Conservation (phyloP, 257 asterid species). For the Capsicum chinense region DNA sequence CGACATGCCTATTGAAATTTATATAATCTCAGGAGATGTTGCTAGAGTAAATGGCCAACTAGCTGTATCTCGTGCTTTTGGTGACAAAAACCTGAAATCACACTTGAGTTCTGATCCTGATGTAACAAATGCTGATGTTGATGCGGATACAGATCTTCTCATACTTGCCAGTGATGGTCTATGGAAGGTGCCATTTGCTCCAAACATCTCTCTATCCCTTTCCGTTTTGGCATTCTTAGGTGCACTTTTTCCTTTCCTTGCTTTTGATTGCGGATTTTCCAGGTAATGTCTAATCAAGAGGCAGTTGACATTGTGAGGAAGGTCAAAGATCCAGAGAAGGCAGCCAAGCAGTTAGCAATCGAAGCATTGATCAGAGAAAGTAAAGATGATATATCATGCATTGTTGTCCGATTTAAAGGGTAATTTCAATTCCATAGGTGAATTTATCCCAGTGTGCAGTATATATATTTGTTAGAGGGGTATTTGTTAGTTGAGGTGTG, state of each 20-base stretch:
- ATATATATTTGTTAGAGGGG: conserved; percentile 43
- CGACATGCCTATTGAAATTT: conserved; percentile 24
- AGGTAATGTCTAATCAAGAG: conserved; percentile 95
- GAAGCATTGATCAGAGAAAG: conserved; percentile 87
- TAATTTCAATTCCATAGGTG: conserved; percentile 15
- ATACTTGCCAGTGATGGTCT: conserved; percentile 95
- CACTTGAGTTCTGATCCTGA: conserved; percentile 88
- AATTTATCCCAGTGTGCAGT: conserved; percentile 29
- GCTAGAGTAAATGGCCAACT: conserved; percentile 89
- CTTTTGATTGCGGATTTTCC: conserved; percentile 30
- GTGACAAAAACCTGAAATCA: conserved; percentile 83
- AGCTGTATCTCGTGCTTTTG: conserved; percentile 94
- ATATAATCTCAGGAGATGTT: conserved; percentile 71
- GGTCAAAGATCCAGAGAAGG: conserved; percentile 83
- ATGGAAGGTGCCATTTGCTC: conserved; percentile 68
- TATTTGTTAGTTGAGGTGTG: conserved; percentile 30
- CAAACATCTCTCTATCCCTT: not conserved
- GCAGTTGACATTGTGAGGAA: conserved; percentile 78
- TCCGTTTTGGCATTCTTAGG: not conserved
- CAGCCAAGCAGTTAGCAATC: conserved; percentile 71
- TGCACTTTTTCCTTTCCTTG: not conserved
- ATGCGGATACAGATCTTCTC: conserved; percentile 63
- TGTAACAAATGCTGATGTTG: conserved; percentile 56
- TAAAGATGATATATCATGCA: conserved; percentile 91
- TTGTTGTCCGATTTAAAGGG: conserved; percentile 72